Conservation (phyloP, 2,329 filamentous ascomycete genomes). For the Penicillium sp. region DNA sequence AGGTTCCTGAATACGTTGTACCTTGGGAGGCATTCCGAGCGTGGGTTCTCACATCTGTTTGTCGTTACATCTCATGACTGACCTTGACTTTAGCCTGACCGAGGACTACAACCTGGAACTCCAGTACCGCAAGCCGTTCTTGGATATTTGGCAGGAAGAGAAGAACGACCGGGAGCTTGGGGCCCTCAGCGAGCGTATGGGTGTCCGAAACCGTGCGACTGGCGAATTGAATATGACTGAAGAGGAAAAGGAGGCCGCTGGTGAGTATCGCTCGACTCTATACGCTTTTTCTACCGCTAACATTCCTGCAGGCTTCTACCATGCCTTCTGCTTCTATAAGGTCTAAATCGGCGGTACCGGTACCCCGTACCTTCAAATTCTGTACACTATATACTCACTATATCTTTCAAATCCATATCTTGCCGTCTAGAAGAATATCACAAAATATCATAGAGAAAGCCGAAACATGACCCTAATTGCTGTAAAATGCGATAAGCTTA, state of each 20-base stretch:
- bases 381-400: not conserved
- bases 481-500: slow-evolving; percentile 14
- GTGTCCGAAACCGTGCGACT: slow-evolving; percentile 67
- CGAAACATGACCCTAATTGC: not conserved
- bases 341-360: slow-evolving; percentile 50
- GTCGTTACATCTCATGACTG: slow-evolving; percentile 2
- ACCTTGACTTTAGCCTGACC: slow-evolving; percentile 52
- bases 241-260: slow-evolving; percentile 87
- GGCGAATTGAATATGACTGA: slow-evolving; percentile 65
- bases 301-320: slow-evolving; percentile 60
- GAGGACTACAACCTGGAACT: slow-evolving; percentile 96
- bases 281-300: slow-evolving; percentile 12
- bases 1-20: slow-evolving; percentile 94
- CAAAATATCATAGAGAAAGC: not conserved
- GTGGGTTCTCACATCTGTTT: slow-evolving; percentile 24
- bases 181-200: slow-evolving; percentile 89
- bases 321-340: slow-evolving; percentile 96
- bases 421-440: not conserved
- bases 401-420: no score
- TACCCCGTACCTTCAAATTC: not conserved
- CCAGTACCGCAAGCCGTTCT: slow-evolving; percentile 86
- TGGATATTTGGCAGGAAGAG: slow-evolving; percentile 86
- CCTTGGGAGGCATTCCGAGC: slow-evolving; percentile 97
- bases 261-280: slow-evolving; percentile 33
- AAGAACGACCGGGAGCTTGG: slow-evolving; percentile 78